Evolutionary conservation across 768 basidiomycete species (phyloP).

Genomic region (Leccinum olivaceopallidum): DNA sequence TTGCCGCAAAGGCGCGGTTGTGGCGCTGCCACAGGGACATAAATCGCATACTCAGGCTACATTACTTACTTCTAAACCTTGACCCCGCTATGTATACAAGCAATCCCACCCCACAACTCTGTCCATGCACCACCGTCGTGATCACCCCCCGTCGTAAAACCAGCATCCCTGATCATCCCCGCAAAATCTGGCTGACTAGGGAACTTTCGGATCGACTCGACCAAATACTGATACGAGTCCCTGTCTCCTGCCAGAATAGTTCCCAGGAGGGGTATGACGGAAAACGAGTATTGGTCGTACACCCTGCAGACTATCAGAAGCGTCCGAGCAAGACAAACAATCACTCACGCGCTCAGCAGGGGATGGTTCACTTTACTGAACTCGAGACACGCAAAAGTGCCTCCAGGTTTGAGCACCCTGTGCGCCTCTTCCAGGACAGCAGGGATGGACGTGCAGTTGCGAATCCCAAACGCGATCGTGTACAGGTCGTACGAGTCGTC

Average conservation of each 20-base stretch:
- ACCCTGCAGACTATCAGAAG: conserved; percentile 47
- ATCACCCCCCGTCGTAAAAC: conserved; percentile 72
- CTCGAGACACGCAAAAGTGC: conserved; percentile 93
- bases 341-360: conserved; percentile 75
- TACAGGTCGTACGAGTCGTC: conserved; percentile 92
- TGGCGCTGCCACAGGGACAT: conserved; percentile 23
- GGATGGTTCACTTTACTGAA: conserved; percentile 94
- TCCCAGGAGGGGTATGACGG: conserved; percentile 92
- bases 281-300: conserved; percentile 96
- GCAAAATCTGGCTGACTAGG: conserved; percentile 88
- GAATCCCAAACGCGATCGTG: conserved; percentile 97
- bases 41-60: background rate
- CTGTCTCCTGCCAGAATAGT: conserved; percentile 95
- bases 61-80: conserved; percentile 51
- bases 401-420: conserved; percentile 95
- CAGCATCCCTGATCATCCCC: conserved; percentile 83
- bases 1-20: conserved; percentile 29
- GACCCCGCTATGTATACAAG: conserved; percentile 81
- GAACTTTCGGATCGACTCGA: conserved; percentile 95
- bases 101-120: conserved; percentile 86
- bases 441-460: conserved; percentile 93
- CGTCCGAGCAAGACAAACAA: background rate
- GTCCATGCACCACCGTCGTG: conserved; percentile 83
- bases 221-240: conserved; percentile 94
- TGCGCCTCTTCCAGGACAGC: conserved; percentile 87